Percentiles rank a stretch among this genome's conserved stretches.
Conservation (phyloP, 2,329 filamentous ascomycete species). For the Aureobasidium sp. region DNA sequence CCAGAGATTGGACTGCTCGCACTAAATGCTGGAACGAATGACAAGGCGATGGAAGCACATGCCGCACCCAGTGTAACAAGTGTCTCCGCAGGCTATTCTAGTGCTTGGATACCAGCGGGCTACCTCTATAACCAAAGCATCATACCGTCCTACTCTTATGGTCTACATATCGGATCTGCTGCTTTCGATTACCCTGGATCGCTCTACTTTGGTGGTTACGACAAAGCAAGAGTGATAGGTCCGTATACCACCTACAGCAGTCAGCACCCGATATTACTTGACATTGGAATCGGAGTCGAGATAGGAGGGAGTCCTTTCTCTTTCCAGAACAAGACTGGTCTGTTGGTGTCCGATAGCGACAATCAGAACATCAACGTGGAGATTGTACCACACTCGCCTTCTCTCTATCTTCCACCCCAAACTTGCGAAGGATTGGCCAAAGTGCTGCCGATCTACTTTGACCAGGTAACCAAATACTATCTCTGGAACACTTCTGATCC, state of each 20-base stretch:
- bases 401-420: constrained; percentile 22
- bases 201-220: constrained; percentile 28
- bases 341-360: neutral
- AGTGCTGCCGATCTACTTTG: constrained; percentile 22
- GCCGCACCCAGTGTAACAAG: neutral
- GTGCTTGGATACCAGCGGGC: neutral
- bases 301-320: constrained; percentile 8
- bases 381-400: constrained; percentile 18
- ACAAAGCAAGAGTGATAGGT: constrained; percentile 25
- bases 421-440: constrained; percentile 23
- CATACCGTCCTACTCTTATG: constrained; percentile 23
- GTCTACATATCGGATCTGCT: constrained; percentile 28
- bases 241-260: constrained; percentile 19
- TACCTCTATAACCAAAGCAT: constrained; percentile 13
- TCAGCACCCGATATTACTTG: constrained; percentile 3
- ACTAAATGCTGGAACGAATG: neutral
- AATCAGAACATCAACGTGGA: neutral
- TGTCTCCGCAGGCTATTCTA: neutral
- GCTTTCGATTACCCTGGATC: constrained; percentile 22
- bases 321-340: neutral
- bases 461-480: constrained; percentile 19
- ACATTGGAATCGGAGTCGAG: constrained; percentile 18
- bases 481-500: constrained; percentile 23
- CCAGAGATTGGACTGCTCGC: constrained; percentile 1
- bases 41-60: neutral